A percentile compares a stretch with the other conserved stretches of the same genome.
These are phyloP conservation scores for Monosporascus sp. DNA, from an alignment of 2,329 filamentous ascomycete species.

Conservation along the genomic window DNA sequence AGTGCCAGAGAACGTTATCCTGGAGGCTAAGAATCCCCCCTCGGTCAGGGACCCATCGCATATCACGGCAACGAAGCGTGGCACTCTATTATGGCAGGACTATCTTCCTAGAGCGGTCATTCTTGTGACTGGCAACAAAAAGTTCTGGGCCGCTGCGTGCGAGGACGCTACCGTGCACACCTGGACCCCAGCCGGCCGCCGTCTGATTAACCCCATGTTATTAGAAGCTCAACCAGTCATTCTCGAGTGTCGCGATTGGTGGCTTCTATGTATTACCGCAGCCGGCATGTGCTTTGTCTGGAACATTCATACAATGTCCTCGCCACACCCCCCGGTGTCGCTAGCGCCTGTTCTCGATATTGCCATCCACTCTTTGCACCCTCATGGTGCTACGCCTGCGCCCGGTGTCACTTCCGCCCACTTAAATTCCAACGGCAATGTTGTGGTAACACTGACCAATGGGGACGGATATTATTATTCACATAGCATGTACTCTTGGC, in stretches of 20 bases:
- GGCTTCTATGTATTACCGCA: conserved; percentile 83
- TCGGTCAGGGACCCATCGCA: conserved; percentile 76
- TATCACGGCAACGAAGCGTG: conserved; percentile 75
- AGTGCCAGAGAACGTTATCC: conserved; percentile 63
- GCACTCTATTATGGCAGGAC: conserved; percentile 84
- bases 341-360: conserved; percentile 84
- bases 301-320: conserved; percentile 78
- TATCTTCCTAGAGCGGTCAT: conserved; percentile 82
- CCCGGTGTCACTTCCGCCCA: conserved; percentile 88
- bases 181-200: conserved; percentile 87
- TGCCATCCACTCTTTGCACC: conserved; percentile 71
- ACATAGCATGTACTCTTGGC: conserved; percentile 81
- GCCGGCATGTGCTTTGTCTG: conserved; percentile 88
- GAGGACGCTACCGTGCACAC: conserved; percentile 87
- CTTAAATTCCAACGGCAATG: conserved; percentile 78
- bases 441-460: conserved; percentile 88
- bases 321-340: conserved; percentile 85
- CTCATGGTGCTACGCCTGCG: conserved; percentile 66
- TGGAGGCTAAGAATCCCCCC: conserved; percentile 83
- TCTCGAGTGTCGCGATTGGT: conserved; percentile 82
- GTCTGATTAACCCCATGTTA: conserved; percentile 77
- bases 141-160: conserved; percentile 88
- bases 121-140: conserved; percentile 83
- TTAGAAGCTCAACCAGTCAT: conserved; percentile 92
- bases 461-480: conserved; percentile 93